Base-by-base conservation (phyloP, 169 alveolate species). In the Plasmodium cynomolgi region DNA sequence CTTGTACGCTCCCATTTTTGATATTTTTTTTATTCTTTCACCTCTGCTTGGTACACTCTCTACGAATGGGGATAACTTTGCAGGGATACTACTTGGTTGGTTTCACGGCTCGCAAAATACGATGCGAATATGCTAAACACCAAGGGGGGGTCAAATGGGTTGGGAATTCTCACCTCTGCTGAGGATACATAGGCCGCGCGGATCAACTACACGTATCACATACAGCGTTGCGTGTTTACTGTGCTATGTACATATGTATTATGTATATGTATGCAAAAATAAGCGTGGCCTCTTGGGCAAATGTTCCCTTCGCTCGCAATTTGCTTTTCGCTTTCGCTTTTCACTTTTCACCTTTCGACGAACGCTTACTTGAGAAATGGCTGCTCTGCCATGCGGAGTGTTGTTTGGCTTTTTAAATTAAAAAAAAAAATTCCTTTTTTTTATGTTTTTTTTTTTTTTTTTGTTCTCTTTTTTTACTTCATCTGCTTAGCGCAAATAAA, bases 1-100 rank as follows among this genome's bases (percentile, higher is more conserved):
- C 95, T 98, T 98, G 97, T 98, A 98, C 81, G 99, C 99, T 93
- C 99, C 99, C 99, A 99, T 98, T 95, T 44, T 50, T 50, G 62
- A 50, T 50, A 50, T 50, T 77, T 77, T 44, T 77, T 37, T 77
- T 77, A 77, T 23, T 68, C 37, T 29, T 68, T 68, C 37, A 68
- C 41, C 17, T 23, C 31, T 23, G n/a, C n/a, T 68, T 8, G 77
- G 37, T 68, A 29, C 41, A 26, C 7, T 68, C 5, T 44, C 39
- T 23, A 15, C 77, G n/a, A 68, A 26, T 26, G 77, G 77, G 7
- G 31, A 26, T 23, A 26, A 23, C 37, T 68, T 68, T 68, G 39
- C 20, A 26, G 37, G 41, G 77, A 68, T 50, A 23, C 62, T 17
- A 50, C 62, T 50, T 50, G 62, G 62, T 50, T 3, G 26, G 26